A percentile compares a stretch with the other conserved stretches of the same genome.
Evolutionary conservation across 148 eudicot genomes (phyloP).

Genomic region (Camellia sinensis): DNA sequence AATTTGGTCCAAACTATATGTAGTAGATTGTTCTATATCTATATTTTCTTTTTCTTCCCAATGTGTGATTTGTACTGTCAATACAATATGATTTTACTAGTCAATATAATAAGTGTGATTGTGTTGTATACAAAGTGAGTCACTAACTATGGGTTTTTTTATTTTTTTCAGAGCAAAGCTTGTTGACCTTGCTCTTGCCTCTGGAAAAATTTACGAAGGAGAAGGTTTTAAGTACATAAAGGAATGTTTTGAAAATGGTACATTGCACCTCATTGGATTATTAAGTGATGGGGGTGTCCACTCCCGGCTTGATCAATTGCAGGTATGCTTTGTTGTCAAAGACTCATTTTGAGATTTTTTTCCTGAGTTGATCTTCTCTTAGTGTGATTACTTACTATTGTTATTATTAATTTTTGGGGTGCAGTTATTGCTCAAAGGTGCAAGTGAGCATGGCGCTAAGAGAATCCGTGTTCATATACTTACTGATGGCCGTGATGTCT

Average conservation of each 20-base stretch:
- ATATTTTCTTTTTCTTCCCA: background rate
- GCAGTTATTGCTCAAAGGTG: constrained; percentile 73
- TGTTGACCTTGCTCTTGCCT: constrained; percentile 72
- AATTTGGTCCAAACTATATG: too few species aligned
- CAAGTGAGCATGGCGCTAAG: constrained; percentile 68
- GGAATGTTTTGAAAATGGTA: constrained; percentile 50
- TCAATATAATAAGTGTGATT: too few species aligned
- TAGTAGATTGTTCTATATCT: too few species aligned
- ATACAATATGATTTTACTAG: too few species aligned
- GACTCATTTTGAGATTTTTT: background rate
- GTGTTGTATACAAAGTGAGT: background rate
- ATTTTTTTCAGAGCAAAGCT: constrained; percentile 63
- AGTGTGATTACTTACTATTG: background rate
- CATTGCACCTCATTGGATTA: constrained; percentile 83
- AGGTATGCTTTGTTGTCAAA: constrained; percentile 34
- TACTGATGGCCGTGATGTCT: constrained; percentile 89
- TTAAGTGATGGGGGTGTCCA: constrained; percentile 97
- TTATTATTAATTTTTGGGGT: constrained; percentile 6
- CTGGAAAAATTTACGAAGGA: constrained; percentile 73
- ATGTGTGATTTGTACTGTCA: background rate
- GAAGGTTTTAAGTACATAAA: constrained; percentile 75
- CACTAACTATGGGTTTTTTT: background rate
- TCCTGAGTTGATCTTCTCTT: background rate
- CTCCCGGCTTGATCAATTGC: constrained; percentile 82
- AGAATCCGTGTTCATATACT: constrained; percentile 73